Conservation (phyloP, 805 yeast species). For the Pichia insulana region DNA sequence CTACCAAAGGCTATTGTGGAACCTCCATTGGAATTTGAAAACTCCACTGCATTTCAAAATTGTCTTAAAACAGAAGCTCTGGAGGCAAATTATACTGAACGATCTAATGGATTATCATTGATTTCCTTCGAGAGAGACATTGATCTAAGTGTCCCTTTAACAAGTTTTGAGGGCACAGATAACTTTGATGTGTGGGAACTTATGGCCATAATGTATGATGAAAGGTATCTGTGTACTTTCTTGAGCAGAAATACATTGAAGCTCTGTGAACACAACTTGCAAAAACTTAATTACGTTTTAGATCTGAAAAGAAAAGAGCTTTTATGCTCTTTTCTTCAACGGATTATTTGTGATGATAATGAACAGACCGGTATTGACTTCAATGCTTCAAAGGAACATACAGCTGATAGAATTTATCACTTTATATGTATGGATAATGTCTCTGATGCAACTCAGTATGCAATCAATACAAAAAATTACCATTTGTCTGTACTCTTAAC, state of each 20-base stretch:
- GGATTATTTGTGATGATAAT: conserved; percentile 32
- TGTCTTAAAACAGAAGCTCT: conserved; percentile 14
- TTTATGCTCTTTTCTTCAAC: conserved; percentile 51
- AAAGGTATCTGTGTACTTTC: conserved; percentile 15
- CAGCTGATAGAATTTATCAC: conserved; percentile 44
- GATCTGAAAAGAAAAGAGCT: conserved; percentile 33
- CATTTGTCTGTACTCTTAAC: conserved; percentile 69
- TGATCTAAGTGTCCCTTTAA: conserved; percentile 25
- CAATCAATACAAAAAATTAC: conserved; percentile 51
- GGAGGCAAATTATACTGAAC: conserved; percentile 1
- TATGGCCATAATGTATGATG: conserved; percentile 56
- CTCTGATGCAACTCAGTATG: conserved; percentile 50
- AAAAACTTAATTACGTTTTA: conserved; percentile 10
- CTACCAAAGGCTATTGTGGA: conserved; percentile 8
- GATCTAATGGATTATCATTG: conserved; percentile 30
- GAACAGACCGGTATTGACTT: conserved; percentile 16
- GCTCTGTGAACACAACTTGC: conserved; percentile 6
- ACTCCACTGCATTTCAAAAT: conserved; percentile 5
- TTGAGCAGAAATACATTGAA: conserved; percentile 7
- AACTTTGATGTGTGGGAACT: conserved; percentile 38
- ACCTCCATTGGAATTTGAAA: conserved; percentile 5
- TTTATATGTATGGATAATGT: conserved; percentile 47
- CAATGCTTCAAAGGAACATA: conserved; percentile 25
- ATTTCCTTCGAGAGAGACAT: conserved; percentile 25
- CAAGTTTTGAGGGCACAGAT: conserved; percentile 10